phyloP scores from a whole-genome alignment of 2,329 filamentous ascomycete species.

The Tympanopsis confertula region DNA sequence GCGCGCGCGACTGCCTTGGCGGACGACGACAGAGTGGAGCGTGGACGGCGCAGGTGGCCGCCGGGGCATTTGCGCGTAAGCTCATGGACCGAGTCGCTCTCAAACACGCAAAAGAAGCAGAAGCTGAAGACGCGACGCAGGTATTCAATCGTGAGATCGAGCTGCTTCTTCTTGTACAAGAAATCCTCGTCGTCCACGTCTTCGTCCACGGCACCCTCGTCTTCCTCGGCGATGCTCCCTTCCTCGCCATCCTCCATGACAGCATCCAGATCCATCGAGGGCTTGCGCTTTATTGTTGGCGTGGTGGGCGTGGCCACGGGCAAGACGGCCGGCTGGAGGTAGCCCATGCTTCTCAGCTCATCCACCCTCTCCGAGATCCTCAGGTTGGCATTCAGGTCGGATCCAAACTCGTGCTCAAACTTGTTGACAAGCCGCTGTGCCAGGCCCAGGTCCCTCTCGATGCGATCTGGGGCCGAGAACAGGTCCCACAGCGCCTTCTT shows the following conservation, averaged over 20 bases:
- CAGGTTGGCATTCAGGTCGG: constrained; percentile 64
- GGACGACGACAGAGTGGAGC: constrained; percentile 70
- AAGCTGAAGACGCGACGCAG: constrained; percentile 94
- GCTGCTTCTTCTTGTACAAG: constrained; percentile 85
- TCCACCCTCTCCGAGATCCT: constrained; percentile 83
- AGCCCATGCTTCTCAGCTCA: constrained; percentile 63
- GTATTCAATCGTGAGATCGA: constrained; percentile 93
- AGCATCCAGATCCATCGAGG: constrained; percentile 47
- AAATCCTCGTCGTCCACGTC: constrained; percentile 69
- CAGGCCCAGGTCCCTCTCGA: constrained; percentile 78
- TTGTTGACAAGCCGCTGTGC: constrained; percentile 76
- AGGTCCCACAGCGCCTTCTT: constrained; percentile 97
- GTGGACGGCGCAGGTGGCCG: constrained; percentile 85
- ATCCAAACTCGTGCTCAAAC: constrained; percentile 73
- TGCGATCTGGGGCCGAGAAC: constrained; percentile 85
- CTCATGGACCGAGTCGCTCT: constrained; percentile 94
- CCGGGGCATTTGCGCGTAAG: constrained; percentile 90
- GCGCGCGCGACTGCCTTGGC: constrained; percentile 78
- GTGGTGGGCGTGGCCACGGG: constrained; percentile 27
- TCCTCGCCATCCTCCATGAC: constrained; percentile 52
- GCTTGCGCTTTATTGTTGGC: constrained; percentile 51
- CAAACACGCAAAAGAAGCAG: constrained; percentile 98
- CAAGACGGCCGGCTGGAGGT: constrained; percentile 56
- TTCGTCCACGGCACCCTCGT: constrained; percentile 59
- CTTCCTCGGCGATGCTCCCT: constrained; percentile 63